phyloP scores from a whole-genome alignment of 768 basidiomycete species.

The Collybia sp. region DNA sequence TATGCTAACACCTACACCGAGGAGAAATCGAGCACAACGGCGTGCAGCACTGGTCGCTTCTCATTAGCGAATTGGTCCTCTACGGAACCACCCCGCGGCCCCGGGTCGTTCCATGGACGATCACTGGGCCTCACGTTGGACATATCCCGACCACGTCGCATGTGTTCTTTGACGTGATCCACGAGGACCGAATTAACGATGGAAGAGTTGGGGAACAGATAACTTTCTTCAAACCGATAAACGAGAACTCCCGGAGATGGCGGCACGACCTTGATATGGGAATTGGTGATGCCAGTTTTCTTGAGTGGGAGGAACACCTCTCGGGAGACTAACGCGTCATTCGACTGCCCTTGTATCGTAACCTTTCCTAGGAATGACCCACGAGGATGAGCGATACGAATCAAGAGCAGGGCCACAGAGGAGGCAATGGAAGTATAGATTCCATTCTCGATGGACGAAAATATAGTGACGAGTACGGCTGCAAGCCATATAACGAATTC shows the following conservation, averaged over 20 bases:
- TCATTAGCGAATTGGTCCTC: constrained; percentile 47
- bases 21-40: constrained; percentile 90
- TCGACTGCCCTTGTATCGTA: constrained; percentile 41
- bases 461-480: constrained; percentile 85
- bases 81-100: constrained; percentile 48
- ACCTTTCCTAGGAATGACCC: constrained; percentile 91
- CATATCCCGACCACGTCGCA: constrained; percentile 73
- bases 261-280: constrained; percentile 65
- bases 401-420: constrained; percentile 73
- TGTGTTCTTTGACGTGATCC: constrained; percentile 74
- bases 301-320: constrained; percentile 83
- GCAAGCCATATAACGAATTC: constrained; percentile 89
- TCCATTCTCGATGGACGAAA: constrained; percentile 91
- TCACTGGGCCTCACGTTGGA: constrained; percentile 59
- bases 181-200: constrained; percentile 68
- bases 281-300: constrained; percentile 57
- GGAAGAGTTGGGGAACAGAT: constrained; percentile 78
- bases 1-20: constrained; percentile 50
- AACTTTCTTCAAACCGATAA: constrained; percentile 90
- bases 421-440: constrained; percentile 85
- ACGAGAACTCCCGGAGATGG: constrained; percentile 86
- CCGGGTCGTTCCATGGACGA: constrained; percentile 93
- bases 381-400: constrained; percentile 84
- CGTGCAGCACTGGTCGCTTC: constrained; percentile 65
- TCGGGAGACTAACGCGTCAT: constrained; percentile 37